phyloP scores from a whole-genome alignment of 768 basidiomycete species.

The Kwoniella europaea region DNA sequence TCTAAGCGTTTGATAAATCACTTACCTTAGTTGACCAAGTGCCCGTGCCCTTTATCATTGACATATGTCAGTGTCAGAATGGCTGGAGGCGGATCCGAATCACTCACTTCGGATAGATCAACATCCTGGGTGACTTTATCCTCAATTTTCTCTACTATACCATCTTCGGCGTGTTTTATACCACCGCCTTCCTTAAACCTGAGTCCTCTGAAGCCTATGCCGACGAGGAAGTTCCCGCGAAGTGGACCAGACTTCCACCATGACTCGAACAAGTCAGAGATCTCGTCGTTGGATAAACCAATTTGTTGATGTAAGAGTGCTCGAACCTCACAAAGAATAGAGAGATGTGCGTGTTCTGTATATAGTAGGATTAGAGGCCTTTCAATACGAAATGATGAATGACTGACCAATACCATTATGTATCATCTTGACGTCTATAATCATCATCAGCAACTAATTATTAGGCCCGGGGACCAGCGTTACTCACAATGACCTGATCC shows the following conservation, averaged over 20 bases:
- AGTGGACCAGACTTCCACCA: constrained; percentile 53
- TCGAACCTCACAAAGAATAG: constrained; percentile 53
- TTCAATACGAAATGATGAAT: background rate
- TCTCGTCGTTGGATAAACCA: constrained; percentile 49
- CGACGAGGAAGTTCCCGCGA: constrained; percentile 53
- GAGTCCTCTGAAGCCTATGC: constrained; percentile 52
- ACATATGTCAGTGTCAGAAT: background rate
- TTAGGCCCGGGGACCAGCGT: background rate
- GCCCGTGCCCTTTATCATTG: constrained; percentile 39
- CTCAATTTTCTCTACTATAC: constrained; percentile 57
- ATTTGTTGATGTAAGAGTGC: constrained; percentile 45
- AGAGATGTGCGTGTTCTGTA: constrained; percentile 52
- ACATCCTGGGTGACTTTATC: constrained; percentile 59
- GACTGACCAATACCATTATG: constrained; percentile 56
- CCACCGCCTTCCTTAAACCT: constrained; percentile 54
- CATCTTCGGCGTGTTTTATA: constrained; percentile 40
- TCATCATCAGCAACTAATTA: background rate
- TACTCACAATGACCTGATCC: constrained; percentile 55
- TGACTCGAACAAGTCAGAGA: constrained; percentile 50
- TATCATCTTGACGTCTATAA: constrained; percentile 50
- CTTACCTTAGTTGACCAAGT: constrained; percentile 51
- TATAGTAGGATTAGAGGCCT: background rate
- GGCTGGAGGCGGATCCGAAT: background rate
- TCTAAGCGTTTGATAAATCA: background rate
- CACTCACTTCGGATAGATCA: constrained; percentile 48